These are phyloP conservation scores for Penstemon newberryi DNA, from an alignment of 257 asterid genomes.

Conservation along the genomic window DNA sequence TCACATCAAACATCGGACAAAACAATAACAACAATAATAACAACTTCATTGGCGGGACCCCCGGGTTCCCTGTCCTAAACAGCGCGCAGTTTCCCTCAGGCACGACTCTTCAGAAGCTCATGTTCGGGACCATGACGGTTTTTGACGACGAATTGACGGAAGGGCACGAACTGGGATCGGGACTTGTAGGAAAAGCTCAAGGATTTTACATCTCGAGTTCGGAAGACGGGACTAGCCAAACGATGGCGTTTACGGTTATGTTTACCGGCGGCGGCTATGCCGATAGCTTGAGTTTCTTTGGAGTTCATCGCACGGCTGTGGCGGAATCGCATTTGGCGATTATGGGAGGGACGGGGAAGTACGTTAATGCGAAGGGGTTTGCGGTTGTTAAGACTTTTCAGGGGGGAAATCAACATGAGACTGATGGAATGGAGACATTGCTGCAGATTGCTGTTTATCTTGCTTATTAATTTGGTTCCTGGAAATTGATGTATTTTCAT, in stretches of 20 bases:
- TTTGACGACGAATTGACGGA: conserved; percentile 79
- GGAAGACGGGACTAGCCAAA: conserved; percentile 75
- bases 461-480: conserved; percentile 43
- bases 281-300: conserved; percentile 72
- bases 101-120: conserved; percentile 69
- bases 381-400: conserved; percentile 69
- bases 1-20: conserved; percentile 47
- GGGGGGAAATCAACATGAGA: conserved; percentile 42
- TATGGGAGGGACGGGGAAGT: conserved; percentile 92
- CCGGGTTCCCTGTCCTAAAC: conserved; percentile 70
- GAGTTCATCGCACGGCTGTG: conserved; percentile 59
- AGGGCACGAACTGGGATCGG: conserved; percentile 69
- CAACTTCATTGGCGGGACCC: conserved; percentile 61
- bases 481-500: not conserved
- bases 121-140: conserved; percentile 86
- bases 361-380: conserved; percentile 68
- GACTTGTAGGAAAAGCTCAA: conserved; percentile 78
- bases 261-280: conserved; percentile 62
- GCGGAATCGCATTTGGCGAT: conserved; percentile 85
- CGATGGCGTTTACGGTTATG: conserved; percentile 84
- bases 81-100: conserved; percentile 63
- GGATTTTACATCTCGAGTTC: conserved; percentile 82
- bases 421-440: conserved; percentile 87
- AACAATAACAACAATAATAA: conserved; percentile 47
- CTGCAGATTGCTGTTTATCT: conserved; percentile 62